Evolutionary conservation across 805 yeast genomes (phyloP), one percentile per base, ranked within the genome.

Genomic region (Wickerhamiella occidentalis): DNA sequence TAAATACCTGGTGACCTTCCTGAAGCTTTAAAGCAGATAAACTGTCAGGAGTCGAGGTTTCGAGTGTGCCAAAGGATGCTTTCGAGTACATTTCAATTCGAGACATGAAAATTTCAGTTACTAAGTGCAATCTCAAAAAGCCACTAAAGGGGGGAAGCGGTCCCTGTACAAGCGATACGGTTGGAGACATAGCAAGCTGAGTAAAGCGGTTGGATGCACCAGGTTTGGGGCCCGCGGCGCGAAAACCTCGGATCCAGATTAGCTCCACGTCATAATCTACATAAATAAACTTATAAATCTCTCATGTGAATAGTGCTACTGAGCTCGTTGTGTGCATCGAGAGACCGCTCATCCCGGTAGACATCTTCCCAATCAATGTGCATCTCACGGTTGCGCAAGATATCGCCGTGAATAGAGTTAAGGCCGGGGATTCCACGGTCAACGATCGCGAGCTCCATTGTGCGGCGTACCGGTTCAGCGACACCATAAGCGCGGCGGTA

Each of bases 311-410:
- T 18, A 11, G 47, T 45, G 41, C 29, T 23, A 26, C 40, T 15
- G 30, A 45, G 28, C 33, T 25, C 33, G 37, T 13, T 28, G 48
- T 37, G 48, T 6, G 28, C 43, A 22, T 36, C 42, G 28, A 19
- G 28, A 4, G 29, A 15, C 18, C 15, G 25, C 28, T 26, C 43
- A 18, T 45, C 48, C 25, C 37, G 28, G 43, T 88, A 88, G 18
- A 90, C 74, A 60, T 92, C 97, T 60, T 92, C 97, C 96, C 97
- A 90, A 58, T 85, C 96, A 38, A 90, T 68, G 13, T 77, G 65
- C 18, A 80, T 66, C 52, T 92, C 97, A 60, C 76, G 80, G 68
- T 85, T 85, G 61, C 78, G 63, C 51, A 92, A 71, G 48, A 92
- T 83, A 61, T 88, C 95, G 52, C 72, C 74, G 61, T 85, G 94